Base-by-base conservation (phyloP, 2,329 filamentous ascomycete genomes). In the Ophiostoma piceae region DNA sequence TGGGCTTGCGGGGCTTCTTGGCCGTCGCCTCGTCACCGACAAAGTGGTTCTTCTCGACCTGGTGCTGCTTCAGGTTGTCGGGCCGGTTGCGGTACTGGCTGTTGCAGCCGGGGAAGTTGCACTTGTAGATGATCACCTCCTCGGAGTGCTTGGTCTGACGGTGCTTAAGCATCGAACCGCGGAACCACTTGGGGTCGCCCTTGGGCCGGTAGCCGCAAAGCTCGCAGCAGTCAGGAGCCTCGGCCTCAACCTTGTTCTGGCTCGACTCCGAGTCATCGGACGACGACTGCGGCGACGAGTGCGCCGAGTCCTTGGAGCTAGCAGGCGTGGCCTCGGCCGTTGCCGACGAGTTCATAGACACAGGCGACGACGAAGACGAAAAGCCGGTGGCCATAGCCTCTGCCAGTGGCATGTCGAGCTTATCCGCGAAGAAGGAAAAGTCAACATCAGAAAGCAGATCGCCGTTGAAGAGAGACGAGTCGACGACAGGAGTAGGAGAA, bases 141-240 rank as follows among this genome's bases (percentile, higher is more conserved):
- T 82, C 83, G 2, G 78, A 79, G 76, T 87, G 85, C 76, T 85
- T 82, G 71, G 83, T 77, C 75, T 83, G 85, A 78, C 80, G 85
- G 75, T 87, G 85, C 76, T 86, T 87, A 67, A 84, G 81, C 84
- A 87, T 85, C 75, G 83, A 85, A 6, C 84, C 84, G 64, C 82
- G 82, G 74, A 86, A 87, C 85, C 85, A 87, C 71, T 82, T 80
- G n/a, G 84, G 84, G 67, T 85, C 80, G 3, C 85, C 85, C 72
- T 83, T 84, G 1, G 85, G 85, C 11, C 83, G 79, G 76, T 87
- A 87, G 2, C 82, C 83, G 71, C 85, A 87, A 22, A 84, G 77
- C 29, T 83, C 80, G 74, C 85, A 87, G 72, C 79, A 79, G 67
- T 80, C 79, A 66, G 81, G 76, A 0, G 83, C 80, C 71, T 84